A percentile compares a stretch with the other conserved stretches of the same genome.
Conservation (phyloP, 345 rosid species). For the Salix viminalis region DNA sequence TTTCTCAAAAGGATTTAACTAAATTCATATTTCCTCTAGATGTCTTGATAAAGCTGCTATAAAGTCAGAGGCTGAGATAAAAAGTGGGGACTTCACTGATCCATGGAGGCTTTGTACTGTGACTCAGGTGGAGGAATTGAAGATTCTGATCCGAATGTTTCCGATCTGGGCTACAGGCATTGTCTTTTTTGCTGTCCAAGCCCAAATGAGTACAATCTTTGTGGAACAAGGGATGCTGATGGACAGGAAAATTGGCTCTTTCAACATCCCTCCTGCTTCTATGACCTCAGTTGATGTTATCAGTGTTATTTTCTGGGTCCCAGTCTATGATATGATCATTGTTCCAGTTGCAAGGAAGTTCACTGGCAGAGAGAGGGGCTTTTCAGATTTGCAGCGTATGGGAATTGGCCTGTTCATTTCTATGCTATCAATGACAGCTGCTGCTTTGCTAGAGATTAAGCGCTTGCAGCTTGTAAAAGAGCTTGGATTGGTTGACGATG, state of each 20-base stretch:
- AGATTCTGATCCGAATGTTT: slow-evolving; percentile 45
- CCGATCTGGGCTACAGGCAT: slow-evolving; percentile 72
- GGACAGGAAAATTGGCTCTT: slow-evolving; percentile 42
- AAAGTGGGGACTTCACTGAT: not conserved
- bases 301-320: slow-evolving; percentile 46
- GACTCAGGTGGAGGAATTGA: slow-evolving; percentile 61
- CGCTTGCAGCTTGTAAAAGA: slow-evolving; percentile 15
- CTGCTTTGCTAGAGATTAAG: slow-evolving; percentile 45
- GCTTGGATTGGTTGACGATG: not conserved
- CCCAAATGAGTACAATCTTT: slow-evolving; percentile 70
- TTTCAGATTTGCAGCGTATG: slow-evolving; percentile 54
- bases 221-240: slow-evolving; percentile 76
- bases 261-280: slow-evolving; percentile 66
- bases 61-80: not conserved
- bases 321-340: slow-evolving; percentile 48
- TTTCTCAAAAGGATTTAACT: not conserved
- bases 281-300: slow-evolving; percentile 52
- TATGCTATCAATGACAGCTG: slow-evolving; percentile 52
- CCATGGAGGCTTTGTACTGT: slow-evolving; percentile 54
- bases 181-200: slow-evolving; percentile 54
- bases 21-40: not conserved
- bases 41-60: not conserved
- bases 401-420: slow-evolving; percentile 60
- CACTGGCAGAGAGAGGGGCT: slow-evolving; percentile 26
- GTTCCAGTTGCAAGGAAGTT: slow-evolving; percentile 31